Percentiles rank a stretch among this genome's conserved stretches.
These are phyloP conservation scores for Coemansia sp. DNA, from an alignment of 192 early-diverging fungal genomes.

Conservation along the genomic window DNA sequence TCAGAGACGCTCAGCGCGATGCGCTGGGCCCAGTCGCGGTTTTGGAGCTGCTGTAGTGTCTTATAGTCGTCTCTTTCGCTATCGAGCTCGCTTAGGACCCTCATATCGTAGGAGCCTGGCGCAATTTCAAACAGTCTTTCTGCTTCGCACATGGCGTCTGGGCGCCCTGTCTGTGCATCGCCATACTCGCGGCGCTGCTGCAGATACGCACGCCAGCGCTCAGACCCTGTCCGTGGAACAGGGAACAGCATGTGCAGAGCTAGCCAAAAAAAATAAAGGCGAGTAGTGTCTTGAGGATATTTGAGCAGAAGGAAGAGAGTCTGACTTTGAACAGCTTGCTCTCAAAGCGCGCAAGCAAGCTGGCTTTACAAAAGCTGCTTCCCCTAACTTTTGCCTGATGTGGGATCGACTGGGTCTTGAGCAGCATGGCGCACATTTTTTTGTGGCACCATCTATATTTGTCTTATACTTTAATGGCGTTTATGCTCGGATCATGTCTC, in stretches of 20 bases:
- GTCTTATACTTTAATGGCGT: neutral
- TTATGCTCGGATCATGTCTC: conserved; percentile 15
- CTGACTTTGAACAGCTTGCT: neutral
- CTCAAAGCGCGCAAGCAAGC: neutral
- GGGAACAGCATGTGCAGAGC: conserved; percentile 5
- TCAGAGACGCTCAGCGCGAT: conserved; percentile 22
- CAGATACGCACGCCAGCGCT: conserved; percentile 22
- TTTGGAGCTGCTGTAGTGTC: conserved; percentile 14
- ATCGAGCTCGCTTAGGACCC: neutral
- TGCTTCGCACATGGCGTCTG: conserved; percentile 14
- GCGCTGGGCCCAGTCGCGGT: conserved; percentile 22
- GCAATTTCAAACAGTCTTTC: conserved; percentile 22
- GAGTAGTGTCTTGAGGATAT: neutral
- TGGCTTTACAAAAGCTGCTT: neutral
- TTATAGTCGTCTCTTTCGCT: neutral
- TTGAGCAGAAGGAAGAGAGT: neutral
- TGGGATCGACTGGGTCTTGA: neutral
- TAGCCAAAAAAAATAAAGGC: neutral
- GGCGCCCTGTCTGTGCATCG: conserved; percentile 12
- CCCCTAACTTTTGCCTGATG: neutral
- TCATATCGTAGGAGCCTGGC: neutral
- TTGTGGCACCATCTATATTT: neutral
- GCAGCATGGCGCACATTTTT: neutral
- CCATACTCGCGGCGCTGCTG: conserved; percentile 16
- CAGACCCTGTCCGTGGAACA: conserved; percentile 10